These are phyloP conservation scores for Moricandia arvensis DNA, from an alignment of 345 rosid species.

Conservation along the genomic window DNA sequence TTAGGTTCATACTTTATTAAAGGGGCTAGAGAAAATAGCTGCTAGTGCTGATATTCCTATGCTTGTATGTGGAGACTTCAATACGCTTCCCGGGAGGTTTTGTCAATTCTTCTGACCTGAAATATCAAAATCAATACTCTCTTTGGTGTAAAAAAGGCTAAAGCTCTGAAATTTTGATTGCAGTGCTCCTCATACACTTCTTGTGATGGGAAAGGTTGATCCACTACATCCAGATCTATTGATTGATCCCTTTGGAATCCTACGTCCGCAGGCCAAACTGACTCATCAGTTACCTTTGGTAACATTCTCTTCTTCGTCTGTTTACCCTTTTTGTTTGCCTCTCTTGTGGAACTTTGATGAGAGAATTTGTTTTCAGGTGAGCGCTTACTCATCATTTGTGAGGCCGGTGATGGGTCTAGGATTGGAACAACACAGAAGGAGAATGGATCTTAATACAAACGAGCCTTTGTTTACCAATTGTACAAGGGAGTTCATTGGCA, in stretches of 20 bases:
- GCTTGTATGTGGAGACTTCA: constrained; percentile 98
- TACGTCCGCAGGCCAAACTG: constrained; percentile 82
- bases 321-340: not conserved
- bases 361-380: constrained; percentile 56
- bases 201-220: constrained; percentile 93
- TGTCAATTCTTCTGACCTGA: constrained; percentile 31
- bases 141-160: constrained; percentile 2
- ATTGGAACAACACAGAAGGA: constrained; percentile 76
- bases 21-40: constrained; percentile 96
- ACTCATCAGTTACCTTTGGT: constrained; percentile 94
- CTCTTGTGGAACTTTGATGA: constrained; percentile 15
- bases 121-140: constrained; percentile 3
- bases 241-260: constrained; percentile 79
- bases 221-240: constrained; percentile 67
- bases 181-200: constrained; percentile 96
- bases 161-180: constrained; percentile 30
- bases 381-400: constrained; percentile 92
- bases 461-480: constrained; percentile 95
- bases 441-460: constrained; percentile 77
- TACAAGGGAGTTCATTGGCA: constrained; percentile 92
- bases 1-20: constrained; percentile 91
- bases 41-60: constrained; percentile 96
- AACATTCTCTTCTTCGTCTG: constrained; percentile 10
- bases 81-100: constrained; percentile 91
- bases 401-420: constrained; percentile 61